Conservation (phyloP, 768 basidiomycete species). For the Leucogyrophana mollusca region DNA sequence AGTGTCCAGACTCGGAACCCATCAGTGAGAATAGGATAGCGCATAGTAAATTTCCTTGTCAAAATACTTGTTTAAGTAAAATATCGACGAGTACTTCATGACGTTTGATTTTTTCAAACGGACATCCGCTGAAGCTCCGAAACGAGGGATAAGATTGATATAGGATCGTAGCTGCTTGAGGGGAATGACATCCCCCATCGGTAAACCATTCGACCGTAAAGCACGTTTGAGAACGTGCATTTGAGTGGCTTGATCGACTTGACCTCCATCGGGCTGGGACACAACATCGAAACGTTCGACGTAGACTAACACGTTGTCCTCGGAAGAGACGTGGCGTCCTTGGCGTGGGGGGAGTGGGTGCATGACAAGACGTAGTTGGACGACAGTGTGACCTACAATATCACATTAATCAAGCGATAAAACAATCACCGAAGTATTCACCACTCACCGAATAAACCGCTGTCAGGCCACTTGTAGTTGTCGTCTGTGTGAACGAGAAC, state of each 20-base stretch:
- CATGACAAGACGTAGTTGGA: constrained; percentile 15
- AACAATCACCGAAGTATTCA: constrained; percentile 3
- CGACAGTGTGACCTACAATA: constrained; percentile 10
- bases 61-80: constrained; percentile 31
- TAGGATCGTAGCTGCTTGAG: constrained; percentile 18
- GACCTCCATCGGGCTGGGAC: constrained; percentile 8
- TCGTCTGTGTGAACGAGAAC: constrained; percentile 17
- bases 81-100: constrained; percentile 16
- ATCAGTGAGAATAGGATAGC: constrained; percentile 3
- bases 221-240: constrained; percentile 23
- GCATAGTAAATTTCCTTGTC: constrained; percentile 24
- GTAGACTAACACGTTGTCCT: constrained; percentile 20
- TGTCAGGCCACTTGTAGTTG: constrained; percentile 13
- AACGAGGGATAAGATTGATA: constrained; percentile 23
- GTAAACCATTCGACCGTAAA: constrained; percentile 4
- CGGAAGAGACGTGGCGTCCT: not conserved
- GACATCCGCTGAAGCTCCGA: constrained; percentile 21
- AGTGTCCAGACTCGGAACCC: too few relatives aligned
- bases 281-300: constrained; percentile 21
- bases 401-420: not conserved
- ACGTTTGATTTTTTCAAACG: constrained; percentile 19
- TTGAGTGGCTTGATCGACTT: constrained; percentile 13
- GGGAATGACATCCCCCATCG: constrained; percentile 26
- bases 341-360: constrained; percentile 4
- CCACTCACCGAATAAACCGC: constrained; percentile 3